These are phyloP conservation scores for Candida ipomoeae DNA, from an alignment of 805 yeast species.

Conservation along the genomic window DNA sequence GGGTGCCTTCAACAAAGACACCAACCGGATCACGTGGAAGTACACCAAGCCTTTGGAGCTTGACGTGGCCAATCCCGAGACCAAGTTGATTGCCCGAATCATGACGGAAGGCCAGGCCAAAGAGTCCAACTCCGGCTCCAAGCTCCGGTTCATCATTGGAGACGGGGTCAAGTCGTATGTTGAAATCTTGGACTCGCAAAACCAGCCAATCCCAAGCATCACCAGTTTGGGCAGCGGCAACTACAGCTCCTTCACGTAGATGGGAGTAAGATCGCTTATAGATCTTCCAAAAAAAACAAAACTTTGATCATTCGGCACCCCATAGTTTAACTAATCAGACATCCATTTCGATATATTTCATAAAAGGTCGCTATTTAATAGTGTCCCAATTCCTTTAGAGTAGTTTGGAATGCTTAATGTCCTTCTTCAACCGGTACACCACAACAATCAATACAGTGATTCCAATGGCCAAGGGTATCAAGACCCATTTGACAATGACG, in stretches of 20 bases:
- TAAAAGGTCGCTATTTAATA: background rate
- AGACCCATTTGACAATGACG: constrained; percentile 33
- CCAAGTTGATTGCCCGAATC: constrained; percentile 80
- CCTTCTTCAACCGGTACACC: constrained; percentile 54
- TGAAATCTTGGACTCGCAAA: constrained; percentile 27
- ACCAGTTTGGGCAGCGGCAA: constrained; percentile 48
- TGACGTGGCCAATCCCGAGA: constrained; percentile 36
- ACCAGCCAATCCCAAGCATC: constrained; percentile 41
- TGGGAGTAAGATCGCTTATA: constrained; percentile 14
- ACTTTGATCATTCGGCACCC: background rate
- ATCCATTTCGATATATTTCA: background rate
- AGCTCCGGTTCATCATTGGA: constrained; percentile 56
- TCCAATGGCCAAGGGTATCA: constrained; percentile 39
- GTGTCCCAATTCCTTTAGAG: constrained; percentile 25
- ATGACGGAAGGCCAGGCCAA: constrained; percentile 65
- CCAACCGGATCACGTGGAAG: constrained; percentile 84
- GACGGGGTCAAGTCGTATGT: constrained; percentile 40
- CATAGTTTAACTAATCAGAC: background rate
- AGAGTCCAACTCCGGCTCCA: constrained; percentile 75
- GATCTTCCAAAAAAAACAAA: background rate
- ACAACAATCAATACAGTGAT: constrained; percentile 41
- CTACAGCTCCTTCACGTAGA: constrained; percentile 32
- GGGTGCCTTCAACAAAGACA: constrained; percentile 85
- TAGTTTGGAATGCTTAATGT: constrained; percentile 58
- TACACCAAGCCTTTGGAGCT: constrained; percentile 42